These are phyloP conservation scores for Beta macrorhiza DNA, from an alignment of 179 eudicot species.

Conservation along the genomic window DNA sequence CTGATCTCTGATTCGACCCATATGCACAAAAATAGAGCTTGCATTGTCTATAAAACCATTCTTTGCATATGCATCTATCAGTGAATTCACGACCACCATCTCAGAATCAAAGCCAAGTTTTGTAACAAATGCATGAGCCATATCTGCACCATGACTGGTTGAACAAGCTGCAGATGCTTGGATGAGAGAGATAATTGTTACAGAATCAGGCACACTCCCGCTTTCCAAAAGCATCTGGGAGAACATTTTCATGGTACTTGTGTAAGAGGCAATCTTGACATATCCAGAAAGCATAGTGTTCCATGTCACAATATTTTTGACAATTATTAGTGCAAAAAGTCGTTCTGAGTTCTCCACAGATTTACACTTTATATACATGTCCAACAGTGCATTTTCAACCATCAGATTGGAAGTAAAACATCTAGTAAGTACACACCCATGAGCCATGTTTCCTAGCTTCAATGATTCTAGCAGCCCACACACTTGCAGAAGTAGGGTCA, in stretches of 20 bases:
- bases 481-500: conserved; percentile 32
- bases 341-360: conserved; percentile 27
- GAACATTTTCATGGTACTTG: conserved; percentile 22
- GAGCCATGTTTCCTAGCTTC: conserved; percentile 38
- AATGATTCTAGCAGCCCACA: conserved; percentile 33
- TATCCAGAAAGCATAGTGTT: conserved; percentile 38
- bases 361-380: conserved; percentile 44
- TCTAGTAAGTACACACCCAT: conserved; percentile 30
- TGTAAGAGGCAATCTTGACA: conserved; percentile 21
- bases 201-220: conserved; percentile 29
- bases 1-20: conserved; percentile 37
- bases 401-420: conserved; percentile 31
- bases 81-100: conserved; percentile 33
- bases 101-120: conserved; percentile 39
- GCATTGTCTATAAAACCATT: conserved; percentile 35
- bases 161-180: conserved; percentile 30
- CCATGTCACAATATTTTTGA: conserved; percentile 35
- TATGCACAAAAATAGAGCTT: conserved; percentile 29
- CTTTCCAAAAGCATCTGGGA: conserved; percentile 32
- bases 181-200: conserved; percentile 32
- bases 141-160: conserved; percentile 23
- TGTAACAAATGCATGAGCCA: conserved; percentile 29
- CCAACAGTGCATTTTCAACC: conserved; percentile 36
- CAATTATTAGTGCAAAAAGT: conserved; percentile 25
- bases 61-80: conserved; percentile 45